Evolutionary conservation across 202 grass and related monocot genomes (phyloP).

Genomic region (Eragrostis tef): DNA sequence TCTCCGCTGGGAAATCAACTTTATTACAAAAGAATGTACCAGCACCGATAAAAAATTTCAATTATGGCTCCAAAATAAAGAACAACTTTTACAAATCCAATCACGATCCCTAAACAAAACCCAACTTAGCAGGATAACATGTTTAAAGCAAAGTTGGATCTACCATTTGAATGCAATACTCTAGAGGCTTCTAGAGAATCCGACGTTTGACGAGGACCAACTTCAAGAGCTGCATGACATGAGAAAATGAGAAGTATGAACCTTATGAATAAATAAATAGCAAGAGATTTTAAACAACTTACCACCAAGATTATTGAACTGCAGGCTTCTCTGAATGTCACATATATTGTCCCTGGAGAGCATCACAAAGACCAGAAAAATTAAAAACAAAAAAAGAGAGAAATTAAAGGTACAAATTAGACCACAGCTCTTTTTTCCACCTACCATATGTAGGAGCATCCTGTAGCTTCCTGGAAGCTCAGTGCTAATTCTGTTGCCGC

Average conservation of each 20-base stretch:
- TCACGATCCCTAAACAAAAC: slow-evolving; percentile 4
- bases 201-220: slow-evolving; percentile 68
- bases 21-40: background rate
- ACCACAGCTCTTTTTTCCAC: slow-evolving; percentile 22
- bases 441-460: slow-evolving; percentile 98
- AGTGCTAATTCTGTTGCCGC: slow-evolving; percentile 81
- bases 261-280: slow-evolving; percentile 31
- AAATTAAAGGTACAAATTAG: too few relatives aligned
- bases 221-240: slow-evolving; percentile 76
- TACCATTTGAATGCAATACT: slow-evolving; percentile 88
- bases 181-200: slow-evolving; percentile 77
- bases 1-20: background rate
- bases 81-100: slow-evolving; percentile 4
- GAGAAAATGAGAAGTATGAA: slow-evolving; percentile 36
- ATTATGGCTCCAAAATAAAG: slow-evolving; percentile 2
- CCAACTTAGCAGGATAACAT: background rate
- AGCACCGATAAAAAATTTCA: background rate
- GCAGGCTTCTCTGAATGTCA: slow-evolving; percentile 90
- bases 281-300: slow-evolving; percentile 50
- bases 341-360: slow-evolving; percentile 86
- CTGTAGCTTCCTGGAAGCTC: slow-evolving; percentile 94
- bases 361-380: slow-evolving; percentile 31
- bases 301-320: slow-evolving; percentile 94
- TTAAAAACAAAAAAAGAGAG: slow-evolving; percentile 12
- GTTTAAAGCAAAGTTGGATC: slow-evolving; percentile 22